Conservation (phyloP, 306 rosid species). For the Neltuma alba region DNA sequence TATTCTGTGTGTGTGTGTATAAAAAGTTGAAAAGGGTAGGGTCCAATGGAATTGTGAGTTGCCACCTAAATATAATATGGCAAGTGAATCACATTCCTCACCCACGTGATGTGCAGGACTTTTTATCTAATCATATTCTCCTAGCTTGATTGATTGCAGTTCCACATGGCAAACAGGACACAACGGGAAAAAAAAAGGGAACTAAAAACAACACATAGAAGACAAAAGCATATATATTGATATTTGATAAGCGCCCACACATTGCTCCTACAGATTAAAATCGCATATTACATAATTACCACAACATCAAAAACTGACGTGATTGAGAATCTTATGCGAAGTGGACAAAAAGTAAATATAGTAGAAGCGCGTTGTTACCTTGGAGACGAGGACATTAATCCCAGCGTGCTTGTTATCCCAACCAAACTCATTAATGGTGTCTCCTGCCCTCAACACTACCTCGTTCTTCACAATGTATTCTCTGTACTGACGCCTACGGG, state of each 20-base stretch:
- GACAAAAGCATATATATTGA: slow-evolving; percentile 47
- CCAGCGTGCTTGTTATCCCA: slow-evolving; percentile 99
- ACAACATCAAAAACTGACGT: not conserved
- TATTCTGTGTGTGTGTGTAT: not conserved
- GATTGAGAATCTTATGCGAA: not conserved
- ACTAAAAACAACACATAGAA: slow-evolving; percentile 36
- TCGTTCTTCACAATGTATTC: slow-evolving; percentile 91
- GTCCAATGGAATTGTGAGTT: slow-evolving; percentile 34
- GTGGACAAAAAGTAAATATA: not conserved
- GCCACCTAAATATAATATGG: slow-evolving; percentile 12
- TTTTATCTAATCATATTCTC: slow-evolving; percentile 36
- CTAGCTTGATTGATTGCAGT: slow-evolving; percentile 38
- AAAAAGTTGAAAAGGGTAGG: slow-evolving; percentile 20
- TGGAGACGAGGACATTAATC: slow-evolving; percentile 88
- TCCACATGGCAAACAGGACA: slow-evolving; percentile 53
- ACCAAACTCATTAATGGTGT: slow-evolving; percentile 96
- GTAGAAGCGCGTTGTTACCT: slow-evolving; percentile 49
- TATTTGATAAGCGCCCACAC: slow-evolving; percentile 27
- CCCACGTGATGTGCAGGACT: slow-evolving; percentile 54
- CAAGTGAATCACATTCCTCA: slow-evolving; percentile 31
- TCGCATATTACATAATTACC: no score
- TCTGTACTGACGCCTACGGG: slow-evolving; percentile 81
- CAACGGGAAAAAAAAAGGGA: slow-evolving; percentile 41
- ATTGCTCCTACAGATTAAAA: not conserved
- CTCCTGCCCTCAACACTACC: slow-evolving; percentile 88